Evolutionary conservation across 2,329 filamentous ascomycete species (phyloP).

Genomic region (Epichloe scottii): DNA sequence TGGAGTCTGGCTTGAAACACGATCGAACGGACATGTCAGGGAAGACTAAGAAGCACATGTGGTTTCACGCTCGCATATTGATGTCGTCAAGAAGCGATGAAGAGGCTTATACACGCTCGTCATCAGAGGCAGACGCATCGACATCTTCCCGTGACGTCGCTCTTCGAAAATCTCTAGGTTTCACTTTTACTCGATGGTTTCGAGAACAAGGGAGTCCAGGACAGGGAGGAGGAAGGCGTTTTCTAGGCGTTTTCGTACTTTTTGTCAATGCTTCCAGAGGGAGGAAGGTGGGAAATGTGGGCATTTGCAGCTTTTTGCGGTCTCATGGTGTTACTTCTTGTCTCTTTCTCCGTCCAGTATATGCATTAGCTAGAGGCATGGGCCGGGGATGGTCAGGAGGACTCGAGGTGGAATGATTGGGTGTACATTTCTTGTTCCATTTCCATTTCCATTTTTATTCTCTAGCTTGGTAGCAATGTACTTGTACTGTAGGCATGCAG

Average conservation of each 20-base stretch:
- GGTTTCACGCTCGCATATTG: too few species aligned
- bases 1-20: not conserved
- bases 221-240: constrained; percentile 2
- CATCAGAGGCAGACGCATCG: not conserved
- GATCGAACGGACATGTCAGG: too few species aligned
- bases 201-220: not conserved
- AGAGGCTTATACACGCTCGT: too few species aligned
- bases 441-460: not conserved
- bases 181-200: not conserved
- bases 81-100: too few species aligned
- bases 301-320: not conserved
- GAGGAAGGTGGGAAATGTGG: not conserved
- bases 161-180: not conserved
- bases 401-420: not conserved
- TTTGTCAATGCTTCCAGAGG: too few species aligned
- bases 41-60: too few species aligned
- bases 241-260: not conserved
- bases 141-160: not conserved
- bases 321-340: not conserved
- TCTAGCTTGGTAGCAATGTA: not conserved
- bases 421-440: not conserved
- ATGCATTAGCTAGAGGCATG: not conserved
- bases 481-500: not conserved
- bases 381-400: not conserved
- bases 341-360: not conserved